Percentiles rank a stretch among this genome's conserved stretches.
Conservation (phyloP, 495 filamentous ascomycete genomes). For the Rhypophila decipiens region DNA sequence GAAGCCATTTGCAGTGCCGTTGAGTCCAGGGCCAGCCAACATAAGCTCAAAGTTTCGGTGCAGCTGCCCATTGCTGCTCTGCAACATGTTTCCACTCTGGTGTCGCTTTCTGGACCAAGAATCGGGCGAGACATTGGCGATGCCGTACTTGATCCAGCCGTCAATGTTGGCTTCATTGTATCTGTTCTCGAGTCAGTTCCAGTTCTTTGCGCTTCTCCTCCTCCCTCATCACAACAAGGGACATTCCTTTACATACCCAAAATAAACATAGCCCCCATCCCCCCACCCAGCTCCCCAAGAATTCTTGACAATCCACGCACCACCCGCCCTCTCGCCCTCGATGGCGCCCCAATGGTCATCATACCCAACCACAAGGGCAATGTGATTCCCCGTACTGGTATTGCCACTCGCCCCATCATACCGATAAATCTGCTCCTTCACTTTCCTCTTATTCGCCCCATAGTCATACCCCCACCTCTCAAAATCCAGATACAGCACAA, state of each 20-base stretch:
- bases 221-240: neutral
- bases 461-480: constrained; percentile 2
- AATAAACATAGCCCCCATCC: constrained; percentile 13
- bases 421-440: too few species aligned
- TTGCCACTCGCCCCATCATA: too few species aligned
- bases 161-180: constrained; percentile 15
- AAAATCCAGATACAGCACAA: constrained; percentile 13
- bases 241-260: constrained; percentile 9
- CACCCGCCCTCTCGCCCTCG: too few species aligned
- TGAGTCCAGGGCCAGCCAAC: neutral
- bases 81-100: constrained; percentile 16
- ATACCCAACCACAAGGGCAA: constrained; percentile 14
- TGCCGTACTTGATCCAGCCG: constrained; percentile 13
- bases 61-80: constrained; percentile 13
- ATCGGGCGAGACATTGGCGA: constrained; percentile 15
- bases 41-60: constrained; percentile 16
- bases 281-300: constrained; percentile 16
- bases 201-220: too few species aligned
- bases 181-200: too few species aligned
- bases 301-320: constrained; percentile 20
- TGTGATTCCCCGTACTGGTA: constrained; percentile 9
- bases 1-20: neutral
- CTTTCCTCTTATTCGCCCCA: constrained; percentile 1
- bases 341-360: too few species aligned
- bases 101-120: constrained; percentile 15